A percentile compares a stretch with the other conserved stretches of the same genome.
These are phyloP conservation scores for Gossypium aridum DNA, from an alignment of 441 rosid genomes.

Conservation along the genomic window DNA sequence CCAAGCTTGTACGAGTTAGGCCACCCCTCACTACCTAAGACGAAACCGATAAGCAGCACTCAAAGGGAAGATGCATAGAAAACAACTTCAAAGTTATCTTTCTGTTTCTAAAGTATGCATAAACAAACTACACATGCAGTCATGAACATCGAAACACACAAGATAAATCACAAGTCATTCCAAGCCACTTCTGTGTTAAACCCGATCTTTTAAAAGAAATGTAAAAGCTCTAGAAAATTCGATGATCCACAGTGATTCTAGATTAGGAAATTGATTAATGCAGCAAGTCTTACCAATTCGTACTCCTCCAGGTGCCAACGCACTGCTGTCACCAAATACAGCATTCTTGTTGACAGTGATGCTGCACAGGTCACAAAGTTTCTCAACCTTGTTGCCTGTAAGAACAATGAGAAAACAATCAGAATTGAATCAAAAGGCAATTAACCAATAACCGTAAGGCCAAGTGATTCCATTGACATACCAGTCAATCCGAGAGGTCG, in stretches of 20 bases:
- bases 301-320: slow-evolving; percentile 98
- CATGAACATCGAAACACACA: background rate
- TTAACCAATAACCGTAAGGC: background rate
- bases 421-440: background rate
- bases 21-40: background rate
- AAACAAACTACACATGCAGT: background rate
- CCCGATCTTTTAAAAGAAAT: background rate
- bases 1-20: background rate
- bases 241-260: background rate
- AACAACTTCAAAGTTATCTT: background rate
- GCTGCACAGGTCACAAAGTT: slow-evolving; percentile 86
- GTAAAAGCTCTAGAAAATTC: background rate
- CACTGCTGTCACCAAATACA: slow-evolving; percentile 99
- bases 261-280: background rate
- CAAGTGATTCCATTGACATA: slow-evolving; percentile 14
- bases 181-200: background rate
- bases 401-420: background rate
- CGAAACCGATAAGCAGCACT: background rate
- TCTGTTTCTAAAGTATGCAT: background rate
- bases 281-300: slow-evolving; percentile 62
- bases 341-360: slow-evolving; percentile 98
- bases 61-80: background rate
- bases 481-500: slow-evolving; percentile 98
- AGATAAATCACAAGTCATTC: background rate
- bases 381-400: slow-evolving; percentile 98